These are phyloP conservation scores for Immersiporthe knoxdaviesiana DNA, from an alignment of 2,329 filamentous ascomycete genomes.

Conservation along the genomic window DNA sequence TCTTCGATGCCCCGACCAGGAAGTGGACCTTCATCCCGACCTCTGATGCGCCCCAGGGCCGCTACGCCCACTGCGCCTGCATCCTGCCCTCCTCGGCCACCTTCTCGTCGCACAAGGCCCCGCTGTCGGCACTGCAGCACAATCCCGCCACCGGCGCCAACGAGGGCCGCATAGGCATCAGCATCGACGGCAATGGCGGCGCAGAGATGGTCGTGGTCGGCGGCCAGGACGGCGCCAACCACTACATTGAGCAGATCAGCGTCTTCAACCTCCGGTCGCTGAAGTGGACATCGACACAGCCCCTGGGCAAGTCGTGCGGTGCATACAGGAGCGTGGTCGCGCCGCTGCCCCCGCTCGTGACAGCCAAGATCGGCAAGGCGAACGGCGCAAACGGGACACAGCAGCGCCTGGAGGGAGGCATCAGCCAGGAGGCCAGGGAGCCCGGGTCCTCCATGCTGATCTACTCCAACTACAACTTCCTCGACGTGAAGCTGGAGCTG, in stretches of 20 bases:
- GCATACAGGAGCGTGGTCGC: conserved; percentile 95
- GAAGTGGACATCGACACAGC: conserved; percentile 91
- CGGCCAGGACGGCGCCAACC: conserved; percentile 95
- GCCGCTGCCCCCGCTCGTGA: conserved; percentile 70
- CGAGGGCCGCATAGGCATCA: conserved; percentile 84
- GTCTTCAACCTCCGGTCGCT: conserved; percentile 95
- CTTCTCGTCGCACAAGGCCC: conserved; percentile 83
- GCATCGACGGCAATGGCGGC: conserved; percentile 86
- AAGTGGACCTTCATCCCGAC: conserved; percentile 86
- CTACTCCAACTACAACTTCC: conserved; percentile 98
- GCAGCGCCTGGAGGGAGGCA: conserved; percentile 49
- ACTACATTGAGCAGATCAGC: conserved; percentile 98
- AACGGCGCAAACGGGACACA: conserved; percentile 47
- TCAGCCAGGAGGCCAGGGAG: conserved; percentile 59
- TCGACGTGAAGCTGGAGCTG: conserved; percentile 94
- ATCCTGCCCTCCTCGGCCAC: conserved; percentile 86
- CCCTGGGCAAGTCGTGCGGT: conserved; percentile 88
- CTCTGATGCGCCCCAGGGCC: conserved; percentile 82
- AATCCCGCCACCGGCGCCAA: conserved; percentile 85
- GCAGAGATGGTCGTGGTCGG: conserved; percentile 98
- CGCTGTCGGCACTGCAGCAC: conserved; percentile 84
- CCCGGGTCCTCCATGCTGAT: conserved; percentile 81
- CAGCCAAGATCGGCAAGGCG: conserved; percentile 68
- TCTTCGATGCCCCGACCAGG: conserved; percentile 83
- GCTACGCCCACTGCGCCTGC: conserved; percentile 95